Evolutionary conservation across 225 moss, liverwort and hornwort genomes (phyloP).

Genomic region (Bryum argenteum): DNA sequence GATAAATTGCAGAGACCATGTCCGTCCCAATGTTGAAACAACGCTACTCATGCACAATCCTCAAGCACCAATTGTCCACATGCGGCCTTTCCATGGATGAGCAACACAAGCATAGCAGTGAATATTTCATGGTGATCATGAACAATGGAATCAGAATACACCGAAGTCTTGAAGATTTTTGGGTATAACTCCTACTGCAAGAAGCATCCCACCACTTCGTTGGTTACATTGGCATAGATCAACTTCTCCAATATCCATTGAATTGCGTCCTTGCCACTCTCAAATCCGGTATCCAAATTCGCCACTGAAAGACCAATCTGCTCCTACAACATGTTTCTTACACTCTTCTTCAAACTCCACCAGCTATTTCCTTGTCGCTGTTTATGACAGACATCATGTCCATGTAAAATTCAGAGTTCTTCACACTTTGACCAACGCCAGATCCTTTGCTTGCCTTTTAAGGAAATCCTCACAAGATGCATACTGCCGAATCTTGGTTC

Average conservation of each 20-base stretch:
- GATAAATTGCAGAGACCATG: not conserved
- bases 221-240: not conserved
- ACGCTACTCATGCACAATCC: not conserved
- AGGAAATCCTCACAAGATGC: not conserved
- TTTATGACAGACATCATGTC: not conserved
- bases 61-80: not conserved
- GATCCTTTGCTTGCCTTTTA: not conserved
- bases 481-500: not conserved
- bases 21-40: not conserved
- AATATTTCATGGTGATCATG: too few species aligned
- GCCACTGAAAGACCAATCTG: too few species aligned
- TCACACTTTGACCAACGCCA: not conserved
- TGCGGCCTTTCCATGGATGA: not conserved
- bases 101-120: not conserved
- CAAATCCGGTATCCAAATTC: not conserved
- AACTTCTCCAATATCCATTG: not conserved
- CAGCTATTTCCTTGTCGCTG: not conserved
- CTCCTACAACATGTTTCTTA: too few species aligned
- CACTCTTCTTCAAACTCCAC: not conserved
- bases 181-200: not conserved
- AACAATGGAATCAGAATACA: accelerated
- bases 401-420: not conserved
- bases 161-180: not conserved
- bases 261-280: not conserved
- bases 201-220: not conserved